These are phyloP conservation scores for Suhomyces choctaworum DNA, from an alignment of 1,139 yeast genomes.

Conservation along the genomic window DNA sequence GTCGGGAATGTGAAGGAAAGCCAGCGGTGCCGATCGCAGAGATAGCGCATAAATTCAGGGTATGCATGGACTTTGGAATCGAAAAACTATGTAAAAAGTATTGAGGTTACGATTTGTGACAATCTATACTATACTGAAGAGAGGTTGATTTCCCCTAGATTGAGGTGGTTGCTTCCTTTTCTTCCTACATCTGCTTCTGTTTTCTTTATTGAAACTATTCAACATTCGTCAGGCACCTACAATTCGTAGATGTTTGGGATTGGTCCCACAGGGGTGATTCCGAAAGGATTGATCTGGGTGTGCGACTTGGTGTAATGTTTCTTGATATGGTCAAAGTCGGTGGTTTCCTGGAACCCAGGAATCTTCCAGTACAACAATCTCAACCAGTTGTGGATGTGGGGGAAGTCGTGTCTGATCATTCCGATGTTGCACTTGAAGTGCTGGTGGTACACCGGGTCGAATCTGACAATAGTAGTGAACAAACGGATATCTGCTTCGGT, in stretches of 20 bases:
- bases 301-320: constrained; percentile 87
- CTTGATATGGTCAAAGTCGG: constrained; percentile 87
- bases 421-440: constrained; percentile 92
- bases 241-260: constrained; percentile 59
- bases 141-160: too few relatives aligned
- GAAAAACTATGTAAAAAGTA: too few relatives aligned
- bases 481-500: constrained; percentile 92
- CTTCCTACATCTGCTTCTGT: too few relatives aligned
- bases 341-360: constrained; percentile 74
- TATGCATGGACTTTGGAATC: too few relatives aligned
- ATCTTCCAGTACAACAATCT: constrained; percentile 83
- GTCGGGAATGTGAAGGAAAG: too few relatives aligned
- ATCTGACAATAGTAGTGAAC: constrained; percentile 77
- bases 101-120: too few relatives aligned
- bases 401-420: constrained; percentile 80
- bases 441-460: constrained; percentile 89
- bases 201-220: too few relatives aligned
- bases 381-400: constrained; percentile 76
- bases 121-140: too few relatives aligned
- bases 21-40: too few relatives aligned
- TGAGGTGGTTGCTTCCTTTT: too few relatives aligned
- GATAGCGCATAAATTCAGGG: too few relatives aligned
- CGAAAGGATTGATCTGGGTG: constrained; percentile 72
- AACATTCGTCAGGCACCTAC: too few relatives aligned
- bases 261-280: constrained; percentile 90